A percentile compares a stretch with the other conserved stretches of the same genome.
Evolutionary conservation across 257 asterid species (phyloP).

Genomic region (Solanum rostratum): DNA sequence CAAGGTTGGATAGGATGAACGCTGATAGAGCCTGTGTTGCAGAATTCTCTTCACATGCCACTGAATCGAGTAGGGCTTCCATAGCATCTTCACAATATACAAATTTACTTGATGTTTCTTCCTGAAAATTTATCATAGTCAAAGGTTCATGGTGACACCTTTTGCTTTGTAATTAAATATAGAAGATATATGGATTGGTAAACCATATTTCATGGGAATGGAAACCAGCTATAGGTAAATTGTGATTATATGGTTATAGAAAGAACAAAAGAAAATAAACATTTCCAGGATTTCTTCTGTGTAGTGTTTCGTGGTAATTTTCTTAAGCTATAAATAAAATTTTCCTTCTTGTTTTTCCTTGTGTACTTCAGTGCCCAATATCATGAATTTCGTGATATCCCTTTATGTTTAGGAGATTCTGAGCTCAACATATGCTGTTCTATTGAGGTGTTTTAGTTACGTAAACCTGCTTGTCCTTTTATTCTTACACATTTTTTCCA

Average conservation of each 20-base stretch:
- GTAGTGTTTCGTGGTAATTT: not conserved
- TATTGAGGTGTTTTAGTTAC: not conserved
- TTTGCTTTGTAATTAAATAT: not conserved
- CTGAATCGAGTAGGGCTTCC: slow-evolving; percentile 40
- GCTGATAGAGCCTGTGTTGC: slow-evolving; percentile 47
- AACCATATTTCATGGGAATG: not conserved
- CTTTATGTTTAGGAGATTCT: not conserved
- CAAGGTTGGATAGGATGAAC: slow-evolving; percentile 59
- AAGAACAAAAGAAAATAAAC: not conserved
- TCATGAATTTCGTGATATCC: not conserved
- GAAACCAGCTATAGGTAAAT: not conserved
- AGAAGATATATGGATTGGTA: not conserved
- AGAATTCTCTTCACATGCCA: slow-evolving; percentile 37
- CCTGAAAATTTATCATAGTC: slow-evolving; percentile 34
- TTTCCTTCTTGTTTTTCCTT: not conserved
- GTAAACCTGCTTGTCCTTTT: not conserved
- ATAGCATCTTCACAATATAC: slow-evolving; percentile 52
- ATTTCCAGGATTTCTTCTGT: not conserved
- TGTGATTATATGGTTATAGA: not conserved
- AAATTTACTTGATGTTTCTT: slow-evolving; percentile 34
- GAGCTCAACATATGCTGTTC: not conserved
- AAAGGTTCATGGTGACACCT: not conserved
- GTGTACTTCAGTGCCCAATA: not conserved
- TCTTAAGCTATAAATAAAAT: not conserved
- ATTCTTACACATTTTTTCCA: not conserved